These are phyloP conservation scores for Pezicula neosporulosa DNA, from an alignment of 2,329 filamentous ascomycete genomes.

Conservation along the genomic window DNA sequence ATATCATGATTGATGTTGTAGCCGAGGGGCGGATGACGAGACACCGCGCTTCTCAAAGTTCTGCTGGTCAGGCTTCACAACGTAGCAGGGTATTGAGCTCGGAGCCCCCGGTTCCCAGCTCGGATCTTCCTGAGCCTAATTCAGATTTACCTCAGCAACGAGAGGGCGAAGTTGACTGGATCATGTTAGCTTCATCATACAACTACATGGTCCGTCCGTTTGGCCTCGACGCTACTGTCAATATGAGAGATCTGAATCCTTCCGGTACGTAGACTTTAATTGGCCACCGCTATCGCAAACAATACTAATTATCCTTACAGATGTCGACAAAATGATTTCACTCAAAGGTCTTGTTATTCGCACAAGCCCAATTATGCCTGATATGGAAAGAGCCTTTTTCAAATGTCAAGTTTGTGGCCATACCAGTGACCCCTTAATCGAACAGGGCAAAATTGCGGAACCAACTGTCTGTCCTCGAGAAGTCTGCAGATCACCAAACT, in stretches of 20 bases:
- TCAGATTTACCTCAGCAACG: conserved; percentile 37
- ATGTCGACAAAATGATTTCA: conserved; percentile 94
- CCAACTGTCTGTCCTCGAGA: conserved; percentile 84
- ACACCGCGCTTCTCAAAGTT: conserved; percentile 59
- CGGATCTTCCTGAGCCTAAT: conserved; percentile 60
- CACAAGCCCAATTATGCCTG: conserved; percentile 92
- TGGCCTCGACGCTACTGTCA: conserved; percentile 81
- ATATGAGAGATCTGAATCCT: conserved; percentile 91
- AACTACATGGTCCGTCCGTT: conserved; percentile 87
- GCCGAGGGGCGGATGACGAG: conserved; percentile 76
- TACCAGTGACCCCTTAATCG: conserved; percentile 84
- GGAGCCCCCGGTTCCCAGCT: conserved; percentile 74
- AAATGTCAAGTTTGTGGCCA: conserved; percentile 91
- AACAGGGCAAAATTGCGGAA: conserved; percentile 93
- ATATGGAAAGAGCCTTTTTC: conserved; percentile 99
- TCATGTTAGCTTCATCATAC: conserved; percentile 73
- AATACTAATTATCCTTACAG: conserved; percentile 36
- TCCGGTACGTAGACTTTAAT: conserved; percentile 48
- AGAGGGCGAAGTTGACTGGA: conserved; percentile 59
- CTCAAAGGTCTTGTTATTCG: conserved; percentile 96
- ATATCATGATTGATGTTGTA: conserved; percentile 80
- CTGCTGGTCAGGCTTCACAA: conserved; percentile 42
- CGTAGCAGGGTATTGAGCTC: conserved; percentile 59
- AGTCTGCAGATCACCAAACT: conserved; percentile 81
- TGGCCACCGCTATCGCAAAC: background rate